Conservation (phyloP, 78 protist genomes). For the Bodo saltans region DNA sequence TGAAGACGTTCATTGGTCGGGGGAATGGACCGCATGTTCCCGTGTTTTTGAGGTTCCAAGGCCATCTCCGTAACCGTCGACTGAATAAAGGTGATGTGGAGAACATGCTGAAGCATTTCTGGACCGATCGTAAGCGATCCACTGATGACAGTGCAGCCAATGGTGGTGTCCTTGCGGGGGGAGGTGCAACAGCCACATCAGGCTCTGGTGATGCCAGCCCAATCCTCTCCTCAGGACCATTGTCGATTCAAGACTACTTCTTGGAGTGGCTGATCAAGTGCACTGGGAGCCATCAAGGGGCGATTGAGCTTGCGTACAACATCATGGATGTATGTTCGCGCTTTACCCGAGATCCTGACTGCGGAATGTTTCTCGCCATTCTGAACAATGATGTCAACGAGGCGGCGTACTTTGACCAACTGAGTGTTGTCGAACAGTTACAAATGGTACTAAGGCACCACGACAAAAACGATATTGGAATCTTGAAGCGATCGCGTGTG, state of each 20-base stretch:
- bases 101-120: neutral
- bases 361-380: neutral
- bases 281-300: neutral
- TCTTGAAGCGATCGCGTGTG: neutral
- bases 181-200: too few relatives aligned
- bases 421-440: neutral
- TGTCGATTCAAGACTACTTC: neutral
- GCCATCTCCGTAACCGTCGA: neutral
- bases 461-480: neutral
- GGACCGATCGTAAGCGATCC: neutral
- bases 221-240: too few relatives aligned
- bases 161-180: neutral
- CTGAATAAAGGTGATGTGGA: neutral
- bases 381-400: neutral
- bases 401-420: neutral
- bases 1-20: neutral
- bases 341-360: neutral
- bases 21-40: neutral
- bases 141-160: neutral
- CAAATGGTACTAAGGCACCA: neutral
- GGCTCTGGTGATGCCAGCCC: too few relatives aligned
- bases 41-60: neutral
- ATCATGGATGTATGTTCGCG: neutral
- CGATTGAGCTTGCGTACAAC: neutral
- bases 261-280: neutral